A percentile compares a stretch with the other conserved stretches of the same genome.
These are phyloP conservation scores for Lachancea cidri DNA, from an alignment of 805 yeast genomes.

Conservation along the genomic window DNA sequence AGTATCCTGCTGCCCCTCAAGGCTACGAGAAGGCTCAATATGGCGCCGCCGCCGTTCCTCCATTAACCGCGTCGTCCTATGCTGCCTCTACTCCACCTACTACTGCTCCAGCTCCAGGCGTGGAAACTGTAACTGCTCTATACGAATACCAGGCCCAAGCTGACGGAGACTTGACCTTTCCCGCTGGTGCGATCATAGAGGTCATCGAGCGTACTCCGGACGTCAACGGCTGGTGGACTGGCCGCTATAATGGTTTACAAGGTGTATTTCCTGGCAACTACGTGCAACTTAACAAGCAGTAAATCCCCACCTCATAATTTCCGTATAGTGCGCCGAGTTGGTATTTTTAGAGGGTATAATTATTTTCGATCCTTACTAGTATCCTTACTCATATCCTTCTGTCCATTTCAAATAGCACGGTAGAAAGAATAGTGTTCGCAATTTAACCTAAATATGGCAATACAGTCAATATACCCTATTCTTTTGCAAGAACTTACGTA, in stretches of 20 bases:
- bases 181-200: constrained; percentile 83
- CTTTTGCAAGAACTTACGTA: too few relatives aligned
- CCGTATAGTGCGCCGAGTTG: background rate
- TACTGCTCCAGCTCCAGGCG: constrained; percentile 35
- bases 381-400: too few relatives aligned
- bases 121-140: constrained; percentile 76
- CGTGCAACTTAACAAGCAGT: constrained; percentile 58
- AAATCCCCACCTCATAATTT: background rate
- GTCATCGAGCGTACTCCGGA: constrained; percentile 78
- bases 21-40: constrained; percentile 9
- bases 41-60: constrained; percentile 29
- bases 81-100: constrained; percentile 21
- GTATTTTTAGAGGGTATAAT: too few relatives aligned
- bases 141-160: constrained; percentile 93
- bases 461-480: too few relatives aligned
- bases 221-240: constrained; percentile 98
- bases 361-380: too few relatives aligned
- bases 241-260: constrained; percentile 71
- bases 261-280: constrained; percentile 97
- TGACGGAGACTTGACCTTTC: constrained; percentile 81
- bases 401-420: too few relatives aligned
- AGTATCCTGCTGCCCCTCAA: constrained; percentile 5
- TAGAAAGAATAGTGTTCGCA: too few relatives aligned
- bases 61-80: constrained; percentile 30
- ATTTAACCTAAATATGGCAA: background rate